Evolutionary conservation across 768 basidiomycete genomes (phyloP).

Genomic region (Termitomyces sp.): DNA sequence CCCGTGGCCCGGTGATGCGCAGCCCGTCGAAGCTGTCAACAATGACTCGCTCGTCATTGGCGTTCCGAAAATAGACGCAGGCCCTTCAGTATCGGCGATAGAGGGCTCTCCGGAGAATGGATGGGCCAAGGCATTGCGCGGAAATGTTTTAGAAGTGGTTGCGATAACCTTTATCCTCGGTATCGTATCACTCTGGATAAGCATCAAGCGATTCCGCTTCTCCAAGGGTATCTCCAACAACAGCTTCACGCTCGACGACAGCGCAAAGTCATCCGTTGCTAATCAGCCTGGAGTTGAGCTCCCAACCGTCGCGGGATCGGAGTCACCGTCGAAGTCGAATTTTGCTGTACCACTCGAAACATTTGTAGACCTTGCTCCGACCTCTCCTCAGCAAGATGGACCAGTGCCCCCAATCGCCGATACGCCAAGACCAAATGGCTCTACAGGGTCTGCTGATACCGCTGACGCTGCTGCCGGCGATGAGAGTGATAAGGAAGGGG

Average conservation of each 20-base stretch:
- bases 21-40: constrained; percentile 1
- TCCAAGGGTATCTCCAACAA: not conserved
- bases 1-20: constrained; percentile 7
- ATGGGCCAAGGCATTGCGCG: constrained; percentile 11
- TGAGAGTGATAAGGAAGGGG: constrained; percentile 55
- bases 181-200: constrained; percentile 28
- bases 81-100: not conserved
- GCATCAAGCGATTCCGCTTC: constrained; percentile 19
- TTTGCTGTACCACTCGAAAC: not conserved
- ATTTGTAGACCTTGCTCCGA: not conserved
- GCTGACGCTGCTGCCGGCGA: constrained; percentile 39
- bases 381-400: not conserved
- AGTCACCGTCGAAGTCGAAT: constrained; percentile 3
- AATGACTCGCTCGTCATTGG: constrained; percentile 4
- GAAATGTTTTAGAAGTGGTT: constrained; percentile 20
- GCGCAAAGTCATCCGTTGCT: not conserved
- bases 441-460: not conserved
- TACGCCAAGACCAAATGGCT: constrained; percentile 4
- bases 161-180: constrained; percentile 23
- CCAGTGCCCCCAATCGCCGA: not conserved
- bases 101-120: constrained; percentile 1
- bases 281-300: not conserved
- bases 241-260: not conserved
- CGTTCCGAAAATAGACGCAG: not conserved
- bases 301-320: not conserved